Evolutionary conservation across 805 yeast genomes (phyloP).

Genomic region (Wickerhamomyces bovis): DNA sequence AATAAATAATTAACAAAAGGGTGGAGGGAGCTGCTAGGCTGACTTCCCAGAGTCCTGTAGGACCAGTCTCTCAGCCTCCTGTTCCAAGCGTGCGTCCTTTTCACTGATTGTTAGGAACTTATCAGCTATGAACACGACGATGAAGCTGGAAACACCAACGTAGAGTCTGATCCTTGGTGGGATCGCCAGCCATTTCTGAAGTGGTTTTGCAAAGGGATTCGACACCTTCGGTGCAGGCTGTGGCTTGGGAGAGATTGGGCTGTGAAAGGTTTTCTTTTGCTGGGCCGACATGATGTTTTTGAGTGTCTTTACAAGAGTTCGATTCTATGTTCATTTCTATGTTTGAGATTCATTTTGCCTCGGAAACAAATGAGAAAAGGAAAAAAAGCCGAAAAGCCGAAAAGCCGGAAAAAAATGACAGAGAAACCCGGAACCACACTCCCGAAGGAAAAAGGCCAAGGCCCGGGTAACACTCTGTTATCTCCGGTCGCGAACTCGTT

Average conservation of each 20-base stretch:
- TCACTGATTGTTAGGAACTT: conserved; percentile 12
- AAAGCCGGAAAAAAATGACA: not conserved
- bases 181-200: conserved; percentile 17
- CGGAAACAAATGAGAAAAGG: too few relatives aligned
- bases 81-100: conserved; percentile 8
- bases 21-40: not conserved
- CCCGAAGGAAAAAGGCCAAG: not conserved
- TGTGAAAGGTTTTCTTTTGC: conserved; percentile 15
- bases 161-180: conserved; percentile 23
- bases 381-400: too few relatives aligned
- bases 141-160: conserved; percentile 24
- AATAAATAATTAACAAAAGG: not conserved
- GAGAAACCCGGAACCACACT: not conserved
- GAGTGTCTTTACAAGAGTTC: too few relatives aligned
- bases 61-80: conserved; percentile 16
- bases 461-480: not conserved
- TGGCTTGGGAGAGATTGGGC: conserved; percentile 3
- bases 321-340: not conserved
- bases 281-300: not conserved
- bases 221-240: not conserved
- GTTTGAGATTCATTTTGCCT: too few relatives aligned
- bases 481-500: not conserved
- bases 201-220: conserved; percentile 2
- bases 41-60: not conserved
- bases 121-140: conserved; percentile 23